Percentiles rank a stretch among this genome's conserved stretches.
phyloP scores from a whole-genome alignment of 805 yeast genomes.

The Tetrapisispora arboricola region DNA sequence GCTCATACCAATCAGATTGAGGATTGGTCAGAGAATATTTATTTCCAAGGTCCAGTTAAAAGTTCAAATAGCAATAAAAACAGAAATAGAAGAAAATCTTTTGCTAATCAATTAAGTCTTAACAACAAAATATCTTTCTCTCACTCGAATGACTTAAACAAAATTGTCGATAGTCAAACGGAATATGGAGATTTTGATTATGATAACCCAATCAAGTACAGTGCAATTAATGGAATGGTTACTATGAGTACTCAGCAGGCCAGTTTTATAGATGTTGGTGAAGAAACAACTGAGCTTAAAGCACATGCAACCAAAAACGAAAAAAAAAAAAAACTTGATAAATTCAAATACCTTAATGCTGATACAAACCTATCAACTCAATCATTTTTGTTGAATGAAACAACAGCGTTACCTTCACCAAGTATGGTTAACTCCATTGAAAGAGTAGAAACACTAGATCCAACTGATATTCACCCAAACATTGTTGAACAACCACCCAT shows the following conservation, averaged over 20 bases:
- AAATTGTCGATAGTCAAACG: background rate
- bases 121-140: conserved; percentile 8
- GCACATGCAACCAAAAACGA: background rate
- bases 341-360: conserved; percentile 5
- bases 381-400: conserved; percentile 11
- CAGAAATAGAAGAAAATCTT: background rate
- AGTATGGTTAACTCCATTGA: conserved; percentile 1
- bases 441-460: conserved; percentile 39
- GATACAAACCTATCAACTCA: conserved; percentile 9
- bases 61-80: background rate
- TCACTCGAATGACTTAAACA: background rate
- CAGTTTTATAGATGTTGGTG: conserved; percentile 8
- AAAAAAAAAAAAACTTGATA: conserved; percentile 1
- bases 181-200: conserved; percentile 1
- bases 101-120: conserved; percentile 24
- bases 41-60: conserved; percentile 38
- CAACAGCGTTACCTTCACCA: conserved; percentile 6
- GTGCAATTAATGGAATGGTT: conserved; percentile 21
- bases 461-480: conserved; percentile 59
- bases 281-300: background rate
- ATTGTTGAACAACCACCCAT: conserved; percentile 88
- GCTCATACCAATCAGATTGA: conserved; percentile 62
- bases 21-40: conserved; percentile 69
- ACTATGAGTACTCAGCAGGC: conserved; percentile 63
- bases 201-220: background rate